These are phyloP conservation scores for Cyclostephanos invisitatus DNA, from an alignment of 108 stramenopile species.

Conservation along the genomic window DNA sequence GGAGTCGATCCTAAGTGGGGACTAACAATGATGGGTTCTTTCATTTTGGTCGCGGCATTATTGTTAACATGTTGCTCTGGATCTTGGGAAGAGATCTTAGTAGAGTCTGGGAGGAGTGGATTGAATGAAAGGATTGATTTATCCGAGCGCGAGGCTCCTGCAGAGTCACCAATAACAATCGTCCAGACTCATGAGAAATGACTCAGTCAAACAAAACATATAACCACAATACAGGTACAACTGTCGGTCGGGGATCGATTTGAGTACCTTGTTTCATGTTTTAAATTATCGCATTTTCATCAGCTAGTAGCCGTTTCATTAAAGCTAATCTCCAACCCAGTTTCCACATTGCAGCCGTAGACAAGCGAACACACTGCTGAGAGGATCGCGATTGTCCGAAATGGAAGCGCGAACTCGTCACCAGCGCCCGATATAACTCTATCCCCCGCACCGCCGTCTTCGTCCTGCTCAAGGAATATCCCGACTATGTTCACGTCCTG, in stretches of 20 bases:
- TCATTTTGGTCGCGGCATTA: slow-evolving; percentile 17
- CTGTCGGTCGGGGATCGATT: too few species aligned
- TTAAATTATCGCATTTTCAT: background rate
- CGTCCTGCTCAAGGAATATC: slow-evolving; percentile 16
- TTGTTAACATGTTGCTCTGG: slow-evolving; percentile 11
- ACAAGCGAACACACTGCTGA: slow-evolving; percentile 34
- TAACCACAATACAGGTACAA: too few species aligned
- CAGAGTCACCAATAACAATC: too few species aligned
- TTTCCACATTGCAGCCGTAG: slow-evolving; percentile 33
- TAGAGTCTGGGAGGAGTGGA: slow-evolving; percentile 5
- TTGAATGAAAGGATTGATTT: background rate
- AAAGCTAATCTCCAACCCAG: slow-evolving; percentile 24
- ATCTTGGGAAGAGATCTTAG: slow-evolving; percentile 18
- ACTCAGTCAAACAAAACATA: too few species aligned
- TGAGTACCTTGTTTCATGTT: too few species aligned
- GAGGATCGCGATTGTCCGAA: slow-evolving; percentile 30
- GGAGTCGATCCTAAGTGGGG: slow-evolving; percentile 25
- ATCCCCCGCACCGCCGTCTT: background rate
- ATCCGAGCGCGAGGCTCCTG: too few species aligned
- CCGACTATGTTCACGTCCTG: slow-evolving; percentile 34
- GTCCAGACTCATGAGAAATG: too few species aligned
- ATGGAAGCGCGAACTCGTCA: slow-evolving; percentile 32
- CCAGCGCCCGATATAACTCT: slow-evolving; percentile 8
- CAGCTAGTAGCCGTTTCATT: background rate
- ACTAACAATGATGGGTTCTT: slow-evolving; percentile 9